Percentiles rank a stretch among this genome's conserved stretches.
phyloP scores from a whole-genome alignment of 345 rosid species.

The Salix arbutifolia region DNA sequence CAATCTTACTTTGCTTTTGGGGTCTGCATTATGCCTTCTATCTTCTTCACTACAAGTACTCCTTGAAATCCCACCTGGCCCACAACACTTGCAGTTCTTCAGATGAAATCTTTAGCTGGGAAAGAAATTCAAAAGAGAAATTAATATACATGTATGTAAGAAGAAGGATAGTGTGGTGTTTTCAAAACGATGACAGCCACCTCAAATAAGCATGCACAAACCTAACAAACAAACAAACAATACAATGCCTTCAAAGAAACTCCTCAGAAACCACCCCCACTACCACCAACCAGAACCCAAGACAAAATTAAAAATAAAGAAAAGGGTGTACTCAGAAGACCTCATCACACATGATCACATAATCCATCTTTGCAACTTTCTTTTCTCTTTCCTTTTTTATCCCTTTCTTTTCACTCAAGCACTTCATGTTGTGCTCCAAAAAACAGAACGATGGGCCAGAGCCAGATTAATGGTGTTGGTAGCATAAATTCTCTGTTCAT shows the following conservation, averaged over 20 bases:
- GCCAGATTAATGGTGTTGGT: background rate
- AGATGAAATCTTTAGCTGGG: conserved; percentile 31
- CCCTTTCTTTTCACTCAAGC: conserved; percentile 21
- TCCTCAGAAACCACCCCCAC: conserved; percentile 79
- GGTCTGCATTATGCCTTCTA: conserved; percentile 64
- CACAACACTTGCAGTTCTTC: conserved; percentile 46
- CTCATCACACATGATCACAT: conserved; percentile 12
- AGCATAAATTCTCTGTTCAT: background rate
- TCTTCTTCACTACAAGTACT: conserved; percentile 19
- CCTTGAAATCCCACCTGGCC: conserved; percentile 44
- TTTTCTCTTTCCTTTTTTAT: conserved; percentile 8
- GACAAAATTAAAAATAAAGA: conserved; percentile 12
- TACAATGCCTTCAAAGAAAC: conserved; percentile 80
- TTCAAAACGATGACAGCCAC: conserved; percentile 21
- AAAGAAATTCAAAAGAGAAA: conserved; percentile 30
- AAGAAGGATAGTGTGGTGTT: conserved; percentile 9
- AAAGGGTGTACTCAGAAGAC: conserved; percentile 31
- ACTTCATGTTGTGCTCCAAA: conserved; percentile 3
- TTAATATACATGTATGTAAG: conserved; percentile 27
- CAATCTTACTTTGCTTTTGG: conserved; percentile 67
- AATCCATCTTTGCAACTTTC: background rate
- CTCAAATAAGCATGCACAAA: conserved; percentile 34
- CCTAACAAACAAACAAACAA: conserved; percentile 42
- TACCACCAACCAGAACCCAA: conserved; percentile 66
- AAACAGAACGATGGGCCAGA: conserved; percentile 4